Conservation (phyloP, 495 filamentous ascomycete genomes). For the Jackrogersella minutella region DNA sequence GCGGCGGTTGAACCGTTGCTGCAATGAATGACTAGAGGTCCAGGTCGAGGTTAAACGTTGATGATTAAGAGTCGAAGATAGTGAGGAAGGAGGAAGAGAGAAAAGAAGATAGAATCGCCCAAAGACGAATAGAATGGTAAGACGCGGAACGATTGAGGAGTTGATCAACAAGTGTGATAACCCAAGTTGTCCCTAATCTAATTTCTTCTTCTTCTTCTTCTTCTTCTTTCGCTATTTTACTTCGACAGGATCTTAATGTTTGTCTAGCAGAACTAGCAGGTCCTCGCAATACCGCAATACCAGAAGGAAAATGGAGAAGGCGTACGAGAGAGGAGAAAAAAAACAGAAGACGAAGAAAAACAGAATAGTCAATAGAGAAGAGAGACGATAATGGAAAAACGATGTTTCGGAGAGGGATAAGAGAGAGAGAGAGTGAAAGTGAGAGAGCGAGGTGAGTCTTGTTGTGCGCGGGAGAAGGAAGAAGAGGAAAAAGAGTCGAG, state of each 20-base stretch:
- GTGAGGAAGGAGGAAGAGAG: conserved; percentile 13
- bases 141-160: neutral
- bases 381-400: conserved; percentile 36
- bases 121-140: neutral
- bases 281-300: conserved; percentile 26
- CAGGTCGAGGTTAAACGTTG: conserved; percentile 29
- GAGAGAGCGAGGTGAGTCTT: conserved; percentile 3
- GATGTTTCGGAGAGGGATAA: conserved; percentile 36
- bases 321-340: conserved; percentile 36
- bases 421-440: conserved; percentile 28
- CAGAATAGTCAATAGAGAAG: neutral
- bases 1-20: conserved; percentile 32
- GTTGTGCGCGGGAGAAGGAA: conserved; percentile 15
- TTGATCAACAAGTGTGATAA: neutral
- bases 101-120: conserved; percentile 8
- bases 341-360: conserved; percentile 30
- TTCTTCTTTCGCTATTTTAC: neutral
- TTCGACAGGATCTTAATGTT: conserved; percentile 4
- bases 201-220: neutral
- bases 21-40: conserved; percentile 41
- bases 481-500: conserved; percentile 10
- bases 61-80: conserved; percentile 30
- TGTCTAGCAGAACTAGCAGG: conserved; percentile 15
- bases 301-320: conserved; percentile 10
- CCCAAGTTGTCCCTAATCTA: conserved; percentile 10